Percentiles rank a stretch among this genome's conserved stretches.
Conservation (phyloP, 495 filamentous ascomycete genomes). For the Cetradonia linearis region DNA sequence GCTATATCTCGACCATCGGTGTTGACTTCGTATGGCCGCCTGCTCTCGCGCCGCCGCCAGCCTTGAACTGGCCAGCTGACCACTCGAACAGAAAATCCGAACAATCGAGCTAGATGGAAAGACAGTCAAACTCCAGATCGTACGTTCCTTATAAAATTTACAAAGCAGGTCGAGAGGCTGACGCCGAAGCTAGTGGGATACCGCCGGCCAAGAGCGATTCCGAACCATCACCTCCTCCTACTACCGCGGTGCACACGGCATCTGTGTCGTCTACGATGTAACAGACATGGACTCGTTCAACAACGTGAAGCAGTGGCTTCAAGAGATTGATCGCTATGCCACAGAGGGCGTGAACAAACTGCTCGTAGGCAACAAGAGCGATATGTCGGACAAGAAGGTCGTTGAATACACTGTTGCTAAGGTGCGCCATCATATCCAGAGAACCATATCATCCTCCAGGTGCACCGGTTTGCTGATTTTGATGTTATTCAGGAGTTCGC, state of each 20-base stretch:
- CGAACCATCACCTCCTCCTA: constrained; percentile 99
- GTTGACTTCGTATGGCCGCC: constrained; percentile 83
- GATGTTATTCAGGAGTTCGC: constrained; percentile 70
- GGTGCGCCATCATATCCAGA: constrained; percentile 42
- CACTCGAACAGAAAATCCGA: constrained; percentile 78
- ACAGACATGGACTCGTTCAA: constrained; percentile 99
- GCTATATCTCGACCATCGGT: constrained; percentile 98
- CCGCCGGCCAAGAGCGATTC: constrained; percentile 97
- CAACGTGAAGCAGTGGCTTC: constrained; percentile 99
- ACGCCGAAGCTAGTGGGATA: constrained; percentile 69
- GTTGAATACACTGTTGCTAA: constrained; percentile 99
- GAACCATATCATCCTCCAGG: constrained; percentile 4
- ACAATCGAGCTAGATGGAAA: constrained; percentile 99
- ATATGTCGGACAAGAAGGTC: constrained; percentile 99
- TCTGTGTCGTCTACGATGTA: constrained; percentile 99
- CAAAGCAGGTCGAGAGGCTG: background rate
- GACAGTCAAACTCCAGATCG: constrained; percentile 98
- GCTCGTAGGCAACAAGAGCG: constrained; percentile 98
- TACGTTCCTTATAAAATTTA: constrained; percentile 38
- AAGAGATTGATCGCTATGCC: constrained; percentile 97
- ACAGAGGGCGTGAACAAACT: constrained; percentile 99
- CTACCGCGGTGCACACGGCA: constrained; percentile 96
- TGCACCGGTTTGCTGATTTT: background rate
- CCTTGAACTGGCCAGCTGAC: constrained; percentile 22
- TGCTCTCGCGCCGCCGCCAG: constrained; percentile 3